These are phyloP conservation scores for Coemansia brasiliensis DNA, from an alignment of 192 early-diverging fungal genomes.

Conservation along the genomic window DNA sequence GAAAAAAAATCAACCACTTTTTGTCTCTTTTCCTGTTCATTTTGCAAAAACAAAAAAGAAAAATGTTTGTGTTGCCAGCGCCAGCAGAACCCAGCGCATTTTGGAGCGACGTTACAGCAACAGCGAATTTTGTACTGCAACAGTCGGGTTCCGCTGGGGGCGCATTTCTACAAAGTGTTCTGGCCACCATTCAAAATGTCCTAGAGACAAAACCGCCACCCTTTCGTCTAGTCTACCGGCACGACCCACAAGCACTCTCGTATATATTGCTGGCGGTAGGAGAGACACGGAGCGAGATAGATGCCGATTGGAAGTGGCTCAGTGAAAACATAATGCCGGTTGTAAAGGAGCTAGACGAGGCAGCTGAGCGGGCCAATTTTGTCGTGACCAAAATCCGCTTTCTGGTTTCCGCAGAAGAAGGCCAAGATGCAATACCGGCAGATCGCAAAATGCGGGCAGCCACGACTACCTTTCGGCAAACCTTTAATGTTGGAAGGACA, in stretches of 20 bases:
- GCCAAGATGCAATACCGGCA: slow-evolving; percentile 63
- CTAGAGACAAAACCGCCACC: slow-evolving; percentile 91
- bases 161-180: slow-evolving; percentile 65
- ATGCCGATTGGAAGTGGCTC: slow-evolving; percentile 90
- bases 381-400: slow-evolving; percentile 89
- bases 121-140: slow-evolving; percentile 70
- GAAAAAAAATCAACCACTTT: neutral
- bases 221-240: slow-evolving; percentile 81
- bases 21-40: slow-evolving; percentile 4
- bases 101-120: slow-evolving; percentile 65
- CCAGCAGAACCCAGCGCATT: slow-evolving; percentile 60
- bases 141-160: slow-evolving; percentile 61
- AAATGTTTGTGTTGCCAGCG: slow-evolving; percentile 56
- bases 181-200: slow-evolving; percentile 94
- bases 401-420: slow-evolving; percentile 73
- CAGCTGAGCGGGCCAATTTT: slow-evolving; percentile 80
- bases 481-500: slow-evolving; percentile 74
- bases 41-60: neutral
- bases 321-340: slow-evolving; percentile 74
- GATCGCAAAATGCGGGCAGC: slow-evolving; percentile 89
- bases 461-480: slow-evolving; percentile 82
- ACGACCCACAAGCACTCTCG: slow-evolving; percentile 54
- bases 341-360: slow-evolving; percentile 71
- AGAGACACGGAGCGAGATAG: slow-evolving; percentile 79
- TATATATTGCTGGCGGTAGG: slow-evolving; percentile 83